phyloP scores from a whole-genome alignment of 306 rosid species.

The Cicer cuneatum region DNA sequence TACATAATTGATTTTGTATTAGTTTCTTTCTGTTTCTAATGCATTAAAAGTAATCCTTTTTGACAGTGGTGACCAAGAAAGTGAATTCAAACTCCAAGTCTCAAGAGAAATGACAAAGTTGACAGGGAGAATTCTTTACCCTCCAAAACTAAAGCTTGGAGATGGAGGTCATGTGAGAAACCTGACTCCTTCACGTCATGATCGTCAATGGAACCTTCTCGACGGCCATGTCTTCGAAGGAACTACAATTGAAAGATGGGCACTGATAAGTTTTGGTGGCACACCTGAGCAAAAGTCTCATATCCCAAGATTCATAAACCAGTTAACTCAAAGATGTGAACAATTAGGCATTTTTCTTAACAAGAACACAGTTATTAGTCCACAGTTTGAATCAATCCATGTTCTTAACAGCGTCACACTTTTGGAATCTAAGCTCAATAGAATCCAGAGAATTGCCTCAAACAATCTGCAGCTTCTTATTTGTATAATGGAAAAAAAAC shows the following conservation, averaged over 20 bases:
- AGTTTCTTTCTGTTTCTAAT: slow-evolving; percentile 29
- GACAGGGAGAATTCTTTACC: slow-evolving; percentile 88
- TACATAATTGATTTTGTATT: slow-evolving; percentile 9
- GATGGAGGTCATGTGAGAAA: slow-evolving; percentile 84
- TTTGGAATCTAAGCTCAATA: slow-evolving; percentile 85
- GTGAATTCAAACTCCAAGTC: slow-evolving; percentile 81
- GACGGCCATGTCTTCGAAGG: slow-evolving; percentile 93
- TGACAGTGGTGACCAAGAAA: slow-evolving; percentile 79
- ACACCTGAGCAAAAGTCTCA: slow-evolving; percentile 73
- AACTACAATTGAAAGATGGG: slow-evolving; percentile 88
- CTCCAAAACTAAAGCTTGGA: slow-evolving; percentile 95
- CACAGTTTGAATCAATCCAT: slow-evolving; percentile 80
- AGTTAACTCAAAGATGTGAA: slow-evolving; percentile 81
- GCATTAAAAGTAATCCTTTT: slow-evolving; percentile 39
- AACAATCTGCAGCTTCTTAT: slow-evolving; percentile 90
- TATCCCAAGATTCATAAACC: slow-evolving; percentile 78
- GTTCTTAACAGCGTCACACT: slow-evolving; percentile 80
- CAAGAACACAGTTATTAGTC: slow-evolving; percentile 68
- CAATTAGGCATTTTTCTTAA: slow-evolving; percentile 87
- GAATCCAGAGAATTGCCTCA: slow-evolving; percentile 66
- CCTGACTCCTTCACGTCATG: slow-evolving; percentile 80
- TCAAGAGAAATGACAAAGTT: slow-evolving; percentile 88
- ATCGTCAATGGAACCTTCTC: slow-evolving; percentile 91
- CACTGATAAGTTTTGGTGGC: slow-evolving; percentile 89
- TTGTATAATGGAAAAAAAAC: slow-evolving; percentile 91